phyloP scores from a whole-genome alignment of 129 eudicot genomes.

The Cynara cardunculus region DNA sequence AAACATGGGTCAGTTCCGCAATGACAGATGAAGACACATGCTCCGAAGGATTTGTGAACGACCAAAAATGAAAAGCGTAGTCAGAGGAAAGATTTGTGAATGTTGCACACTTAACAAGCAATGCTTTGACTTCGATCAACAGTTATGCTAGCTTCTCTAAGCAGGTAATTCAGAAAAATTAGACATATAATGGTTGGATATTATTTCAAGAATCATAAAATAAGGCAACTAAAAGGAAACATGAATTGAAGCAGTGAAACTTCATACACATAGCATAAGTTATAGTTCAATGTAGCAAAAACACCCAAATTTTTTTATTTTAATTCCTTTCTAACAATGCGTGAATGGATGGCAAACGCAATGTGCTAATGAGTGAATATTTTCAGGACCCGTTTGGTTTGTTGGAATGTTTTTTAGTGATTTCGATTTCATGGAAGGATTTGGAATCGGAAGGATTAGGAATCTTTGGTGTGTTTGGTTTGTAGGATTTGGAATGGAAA shows the following conservation, averaged over 20 bases:
- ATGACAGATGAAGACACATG: slow-evolving; percentile 56
- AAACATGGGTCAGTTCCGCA: slow-evolving; percentile 71
- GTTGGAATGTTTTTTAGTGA: neutral
- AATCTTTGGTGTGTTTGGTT: neutral
- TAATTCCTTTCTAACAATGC: neutral
- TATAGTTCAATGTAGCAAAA: neutral
- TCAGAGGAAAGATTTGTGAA: slow-evolving; percentile 47
- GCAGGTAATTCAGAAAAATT: neutral
- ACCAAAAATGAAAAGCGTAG: slow-evolving; percentile 33
- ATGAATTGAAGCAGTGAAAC: neutral
- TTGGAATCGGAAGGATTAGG: neutral
- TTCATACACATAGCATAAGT: neutral
- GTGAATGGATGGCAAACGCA: slow-evolving; percentile 7
- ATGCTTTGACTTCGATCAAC: slow-evolving; percentile 54
- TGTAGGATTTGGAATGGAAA: neutral
- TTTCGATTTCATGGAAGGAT: neutral
- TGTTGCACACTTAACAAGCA: slow-evolving; percentile 53
- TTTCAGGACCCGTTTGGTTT: neutral
- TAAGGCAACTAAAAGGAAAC: neutral
- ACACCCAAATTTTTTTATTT: neutral
- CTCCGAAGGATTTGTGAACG: slow-evolving; percentile 46
- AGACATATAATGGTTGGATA: neutral
- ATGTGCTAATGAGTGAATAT: slow-evolving; percentile 12
- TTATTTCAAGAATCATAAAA: neutral
- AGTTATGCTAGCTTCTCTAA: slow-evolving; percentile 33